Base-by-base conservation (phyloP, 805 yeast species). In the Schwanniomyces pseudopolymorphus region DNA sequence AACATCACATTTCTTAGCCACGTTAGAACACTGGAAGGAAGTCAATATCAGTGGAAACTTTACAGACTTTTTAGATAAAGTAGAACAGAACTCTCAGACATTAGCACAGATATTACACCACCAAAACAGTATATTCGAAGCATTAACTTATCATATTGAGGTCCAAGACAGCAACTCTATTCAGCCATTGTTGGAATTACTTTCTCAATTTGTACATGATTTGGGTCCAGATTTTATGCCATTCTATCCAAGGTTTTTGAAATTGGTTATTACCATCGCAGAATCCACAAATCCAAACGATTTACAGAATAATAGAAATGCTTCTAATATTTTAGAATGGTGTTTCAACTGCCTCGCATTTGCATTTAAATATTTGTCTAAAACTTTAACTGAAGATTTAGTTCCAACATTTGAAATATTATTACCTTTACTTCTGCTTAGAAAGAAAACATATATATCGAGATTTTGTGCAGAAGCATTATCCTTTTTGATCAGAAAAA, bases 381-480 rank as follows among this genome's bases (percentile, higher is more conserved):
- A 83, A 55, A 69, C 77, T 3, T 63, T 94, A 41, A 75, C 84
- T 0, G 68, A 77, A 20, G 86, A 89, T 56, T 66, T 90, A 48
- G 57, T 74, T 14, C 86, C 89, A 7, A 89, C 97, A 0, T 88
- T 87, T 61, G 71, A 75, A 27, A 59, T 78, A 4, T 69, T 90
- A 10, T 64, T 81, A 27, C 91, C 95, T 0, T 64, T 89, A 19
- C 69, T 92, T 45, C 78, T 79, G 28, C 66, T 81, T 43, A 65
- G 65, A 3, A 74, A 75, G 46, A 85, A 84, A 54, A 80, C 80
- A 22, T 82, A 85, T 52, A 75, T 91, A 28, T 75, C 88, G 0
- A 76, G 95, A 50, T 94, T 92, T 57, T 83, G 96, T 17, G 90
- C 97, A 0, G 97, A 92, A 64, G 94, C 97, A 0, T 64, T 92